phyloP scores from a whole-genome alignment of 495 filamentous ascomycete genomes.

The Echria macrotheca region DNA sequence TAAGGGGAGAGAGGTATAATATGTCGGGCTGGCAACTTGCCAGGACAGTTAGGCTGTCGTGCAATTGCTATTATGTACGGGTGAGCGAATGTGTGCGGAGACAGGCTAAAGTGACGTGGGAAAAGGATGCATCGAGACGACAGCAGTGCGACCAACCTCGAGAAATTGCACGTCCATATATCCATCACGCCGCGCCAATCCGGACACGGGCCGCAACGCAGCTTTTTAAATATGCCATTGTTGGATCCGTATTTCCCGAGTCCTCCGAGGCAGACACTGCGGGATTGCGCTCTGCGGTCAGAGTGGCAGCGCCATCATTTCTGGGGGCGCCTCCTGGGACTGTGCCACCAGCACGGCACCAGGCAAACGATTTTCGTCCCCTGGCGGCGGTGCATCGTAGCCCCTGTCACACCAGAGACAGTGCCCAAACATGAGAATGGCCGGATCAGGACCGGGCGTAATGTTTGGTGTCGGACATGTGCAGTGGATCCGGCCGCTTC shows the following conservation, averaged over 20 bases:
- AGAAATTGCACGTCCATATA: not conserved
- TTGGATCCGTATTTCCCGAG: too few relatives aligned
- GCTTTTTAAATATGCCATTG: too few relatives aligned
- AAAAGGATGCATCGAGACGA: not conserved
- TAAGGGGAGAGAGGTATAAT: not conserved
- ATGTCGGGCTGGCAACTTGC: not conserved
- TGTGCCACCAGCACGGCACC: too few relatives aligned
- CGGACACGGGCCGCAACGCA: not conserved
- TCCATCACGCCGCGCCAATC: not conserved
- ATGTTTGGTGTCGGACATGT: not conserved
- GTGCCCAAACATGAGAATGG: not conserved
- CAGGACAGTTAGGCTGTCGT: too few relatives aligned
- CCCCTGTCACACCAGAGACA: not conserved
- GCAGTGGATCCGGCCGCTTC: too few relatives aligned
- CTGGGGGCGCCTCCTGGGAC: too few relatives aligned
- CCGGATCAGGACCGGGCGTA: not conserved
- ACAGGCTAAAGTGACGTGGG: conserved; percentile 1
- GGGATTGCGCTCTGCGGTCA: too few relatives aligned
- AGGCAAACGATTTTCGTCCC: too few relatives aligned
- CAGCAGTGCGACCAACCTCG: not conserved
- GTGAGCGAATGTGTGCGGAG: not conserved
- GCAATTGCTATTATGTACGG: not conserved
- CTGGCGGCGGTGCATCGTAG: too few relatives aligned
- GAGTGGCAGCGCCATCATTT: too few relatives aligned
- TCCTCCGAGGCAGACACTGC: too few relatives aligned